These are phyloP conservation scores for Nakaseomyces delphensis DNA, from an alignment of 1,139 yeast species.

Conservation along the genomic window DNA sequence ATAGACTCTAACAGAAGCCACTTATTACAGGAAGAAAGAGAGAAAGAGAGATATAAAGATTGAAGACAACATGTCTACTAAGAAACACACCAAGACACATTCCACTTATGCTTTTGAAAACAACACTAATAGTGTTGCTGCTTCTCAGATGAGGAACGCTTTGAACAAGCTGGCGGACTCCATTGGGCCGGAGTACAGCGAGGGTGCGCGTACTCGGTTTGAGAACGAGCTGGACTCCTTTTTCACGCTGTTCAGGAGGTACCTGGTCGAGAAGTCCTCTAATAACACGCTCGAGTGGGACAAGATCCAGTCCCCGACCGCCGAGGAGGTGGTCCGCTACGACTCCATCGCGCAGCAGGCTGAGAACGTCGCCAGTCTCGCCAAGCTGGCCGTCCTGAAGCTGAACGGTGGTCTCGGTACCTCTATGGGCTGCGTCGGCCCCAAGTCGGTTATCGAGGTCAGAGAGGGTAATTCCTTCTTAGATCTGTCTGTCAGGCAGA, in stretches of 20 bases:
- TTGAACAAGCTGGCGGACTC: slow-evolving; percentile 83
- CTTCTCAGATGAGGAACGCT: slow-evolving; percentile 96
- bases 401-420: slow-evolving; percentile 98
- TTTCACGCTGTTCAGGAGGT: slow-evolving; percentile 87
- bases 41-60: neutral
- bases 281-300: slow-evolving; percentile 90
- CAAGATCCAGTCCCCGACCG: slow-evolving; percentile 79
- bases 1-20: no score
- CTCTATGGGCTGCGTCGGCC: slow-evolving; percentile 99
- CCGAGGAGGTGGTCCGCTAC: slow-evolving; percentile 84
- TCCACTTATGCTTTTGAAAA: slow-evolving; percentile 78
- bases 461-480: slow-evolving; percentile 96
- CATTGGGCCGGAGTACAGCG: slow-evolving; percentile 48
- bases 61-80: slow-evolving; percentile 17
- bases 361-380: slow-evolving; percentile 43
- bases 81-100: slow-evolving; percentile 69
- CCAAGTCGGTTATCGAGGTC: slow-evolving; percentile 95
- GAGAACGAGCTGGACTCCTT: slow-evolving; percentile 94
- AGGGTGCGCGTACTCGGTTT: slow-evolving; percentile 50
- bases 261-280: slow-evolving; percentile 79
- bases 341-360: slow-evolving; percentile 36
- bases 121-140: slow-evolving; percentile 92
- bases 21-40: neutral
- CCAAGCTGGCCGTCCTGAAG: slow-evolving; percentile 88
- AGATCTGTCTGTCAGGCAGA: slow-evolving; percentile 92